Percentiles rank a stretch among this genome's conserved stretches.
phyloP scores from a whole-genome alignment of 768 basidiomycete species.

The Lactarius psammicola region DNA sequence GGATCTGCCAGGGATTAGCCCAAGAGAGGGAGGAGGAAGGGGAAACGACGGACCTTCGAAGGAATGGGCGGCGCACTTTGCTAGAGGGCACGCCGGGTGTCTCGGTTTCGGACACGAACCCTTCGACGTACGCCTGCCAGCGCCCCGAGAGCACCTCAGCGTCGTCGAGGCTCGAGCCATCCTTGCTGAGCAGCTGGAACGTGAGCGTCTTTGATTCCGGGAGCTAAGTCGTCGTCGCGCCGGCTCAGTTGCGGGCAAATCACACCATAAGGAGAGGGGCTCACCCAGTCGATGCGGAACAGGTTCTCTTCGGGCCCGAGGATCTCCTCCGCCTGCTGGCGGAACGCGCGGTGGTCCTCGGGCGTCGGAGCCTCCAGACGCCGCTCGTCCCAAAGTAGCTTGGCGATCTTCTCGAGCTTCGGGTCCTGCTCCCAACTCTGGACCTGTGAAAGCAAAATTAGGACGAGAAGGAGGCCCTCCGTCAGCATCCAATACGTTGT shows the following conservation, averaged over 20 bases:
- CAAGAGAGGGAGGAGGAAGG: conserved; percentile 16
- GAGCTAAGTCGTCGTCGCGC: too few relatives aligned
- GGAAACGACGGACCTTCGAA: conserved; percentile 54
- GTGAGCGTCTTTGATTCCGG: conserved; percentile 66
- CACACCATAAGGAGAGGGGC: too few relatives aligned
- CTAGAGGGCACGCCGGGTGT: conserved; percentile 51
- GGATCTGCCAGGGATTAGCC: conserved; percentile 34
- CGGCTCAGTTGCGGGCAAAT: neutral
- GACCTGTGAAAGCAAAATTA: conserved; percentile 39
- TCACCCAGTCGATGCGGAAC: conserved; percentile 79
- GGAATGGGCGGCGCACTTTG: conserved; percentile 57
- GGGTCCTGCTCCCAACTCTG: conserved; percentile 67
- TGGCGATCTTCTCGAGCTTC: conserved; percentile 70
- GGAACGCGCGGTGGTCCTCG: conserved; percentile 68
- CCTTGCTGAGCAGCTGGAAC: conserved; percentile 75
- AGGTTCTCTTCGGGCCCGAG: conserved; percentile 75
- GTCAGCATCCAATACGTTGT: conserved; percentile 1
- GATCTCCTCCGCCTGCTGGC: conserved; percentile 65
- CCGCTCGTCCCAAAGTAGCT: conserved; percentile 67
- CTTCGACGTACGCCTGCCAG: conserved; percentile 79
- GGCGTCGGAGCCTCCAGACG: conserved; percentile 56
- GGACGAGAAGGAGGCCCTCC: neutral
- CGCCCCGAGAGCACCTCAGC: conserved; percentile 71
- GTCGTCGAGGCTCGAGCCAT: conserved; percentile 72
- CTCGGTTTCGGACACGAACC: conserved; percentile 62